Evolutionary conservation across 495 filamentous ascomycete species (phyloP).

Genomic region (Lophiotrema nucula): DNA sequence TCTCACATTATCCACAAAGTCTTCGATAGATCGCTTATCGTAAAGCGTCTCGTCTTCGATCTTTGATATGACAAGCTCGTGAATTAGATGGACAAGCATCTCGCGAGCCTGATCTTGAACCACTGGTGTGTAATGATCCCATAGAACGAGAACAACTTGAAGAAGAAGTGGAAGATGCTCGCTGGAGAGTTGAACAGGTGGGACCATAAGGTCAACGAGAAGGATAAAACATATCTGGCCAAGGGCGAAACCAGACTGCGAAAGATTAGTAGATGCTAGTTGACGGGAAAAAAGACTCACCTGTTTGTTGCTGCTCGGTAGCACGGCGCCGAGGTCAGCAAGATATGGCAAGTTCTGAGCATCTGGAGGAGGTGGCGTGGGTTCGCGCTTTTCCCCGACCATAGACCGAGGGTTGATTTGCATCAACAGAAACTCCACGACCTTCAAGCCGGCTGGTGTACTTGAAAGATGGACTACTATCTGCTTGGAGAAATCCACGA

Average conservation of each 20-base stretch:
- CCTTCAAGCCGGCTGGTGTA: slow-evolving; percentile 84
- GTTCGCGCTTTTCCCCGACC: slow-evolving; percentile 80
- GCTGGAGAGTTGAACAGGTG: slow-evolving; percentile 72
- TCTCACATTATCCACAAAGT: slow-evolving; percentile 87
- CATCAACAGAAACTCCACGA: slow-evolving; percentile 88
- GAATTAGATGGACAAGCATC: slow-evolving; percentile 96
- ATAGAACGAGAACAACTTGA: slow-evolving; percentile 88
- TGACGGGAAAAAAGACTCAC: slow-evolving; percentile 39
- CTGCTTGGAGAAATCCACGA: slow-evolving; percentile 96
- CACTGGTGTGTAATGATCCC: slow-evolving; percentile 94
- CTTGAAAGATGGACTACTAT: slow-evolving; percentile 93
- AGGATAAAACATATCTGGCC: slow-evolving; percentile 92
- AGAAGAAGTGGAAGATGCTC: slow-evolving; percentile 81
- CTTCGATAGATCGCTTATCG: slow-evolving; percentile 74
- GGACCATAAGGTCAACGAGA: slow-evolving; percentile 93
- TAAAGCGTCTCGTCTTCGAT: slow-evolving; percentile 69
- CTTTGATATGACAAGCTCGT: slow-evolving; percentile 90
- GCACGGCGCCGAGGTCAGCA: slow-evolving; percentile 73
- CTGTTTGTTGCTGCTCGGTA: slow-evolving; percentile 85
- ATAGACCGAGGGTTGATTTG: slow-evolving; percentile 88
- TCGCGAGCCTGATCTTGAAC: slow-evolving; percentile 96
- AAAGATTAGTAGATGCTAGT: slow-evolving; percentile 26
- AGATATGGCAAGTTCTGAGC: slow-evolving; percentile 76
- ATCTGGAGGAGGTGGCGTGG: slow-evolving; percentile 70
- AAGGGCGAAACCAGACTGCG: slow-evolving; percentile 71